These are phyloP conservation scores for Myrmaecium sp. DNA, from an alignment of 2,329 filamentous ascomycete species.

Conservation along the genomic window DNA sequence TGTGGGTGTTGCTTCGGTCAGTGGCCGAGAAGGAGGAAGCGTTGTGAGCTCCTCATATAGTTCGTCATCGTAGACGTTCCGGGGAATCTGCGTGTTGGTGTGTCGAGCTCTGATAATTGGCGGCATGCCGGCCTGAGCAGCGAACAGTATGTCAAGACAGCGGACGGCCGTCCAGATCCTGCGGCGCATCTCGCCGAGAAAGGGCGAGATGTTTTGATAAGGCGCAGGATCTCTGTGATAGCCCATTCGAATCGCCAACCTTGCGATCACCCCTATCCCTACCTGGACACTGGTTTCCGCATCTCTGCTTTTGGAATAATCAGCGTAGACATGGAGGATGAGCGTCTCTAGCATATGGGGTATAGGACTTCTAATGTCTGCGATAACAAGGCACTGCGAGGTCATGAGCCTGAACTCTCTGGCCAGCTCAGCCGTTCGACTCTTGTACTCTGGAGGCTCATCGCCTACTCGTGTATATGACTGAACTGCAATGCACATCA, in stretches of 20 bases:
- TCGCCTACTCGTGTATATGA: constrained; percentile 67
- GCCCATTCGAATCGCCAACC: constrained; percentile 54
- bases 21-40: constrained; percentile 50
- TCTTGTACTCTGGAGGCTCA: constrained; percentile 62
- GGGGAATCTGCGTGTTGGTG: constrained; percentile 57
- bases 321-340: constrained; percentile 57
- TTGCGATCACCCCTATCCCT: constrained; percentile 41
- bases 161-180: constrained; percentile 52
- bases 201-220: constrained; percentile 54
- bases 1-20: constrained; percentile 56
- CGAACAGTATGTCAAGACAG: constrained; percentile 60
- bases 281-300: constrained; percentile 52
- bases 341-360: constrained; percentile 66
- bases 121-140: constrained; percentile 47
- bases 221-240: constrained; percentile 65
- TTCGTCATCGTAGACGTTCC: constrained; percentile 69
- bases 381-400: constrained; percentile 59
- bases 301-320: constrained; percentile 57
- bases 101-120: constrained; percentile 57
- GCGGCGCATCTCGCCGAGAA: constrained; percentile 55
- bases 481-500: constrained; percentile 61
- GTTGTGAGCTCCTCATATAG: constrained; percentile 51
- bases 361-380: constrained; percentile 60
- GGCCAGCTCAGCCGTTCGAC: constrained; percentile 36
- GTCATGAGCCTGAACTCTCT: constrained; percentile 49